Evolutionary conservation across 2,329 filamentous ascomycete species (phyloP), one percentile per base, ranked within the genome.

Genomic region (Coniella lustricola): DNA sequence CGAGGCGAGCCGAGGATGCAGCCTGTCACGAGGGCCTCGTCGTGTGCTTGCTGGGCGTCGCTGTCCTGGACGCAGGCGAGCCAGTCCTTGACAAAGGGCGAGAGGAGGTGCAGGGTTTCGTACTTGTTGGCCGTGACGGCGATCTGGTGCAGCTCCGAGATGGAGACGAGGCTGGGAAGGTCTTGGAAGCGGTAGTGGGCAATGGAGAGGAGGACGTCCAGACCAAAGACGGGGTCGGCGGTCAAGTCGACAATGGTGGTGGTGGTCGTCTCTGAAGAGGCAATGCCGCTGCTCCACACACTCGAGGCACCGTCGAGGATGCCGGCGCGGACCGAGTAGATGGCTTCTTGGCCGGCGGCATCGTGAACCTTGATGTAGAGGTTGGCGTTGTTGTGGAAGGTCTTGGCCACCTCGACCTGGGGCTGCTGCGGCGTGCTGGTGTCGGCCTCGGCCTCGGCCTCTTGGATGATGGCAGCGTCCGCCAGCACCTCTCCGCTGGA

Each of bases 141-240:
- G 21, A 59, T 38, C 13, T 38, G 44, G 38, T 55, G 54, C 18
- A 60, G 49, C n/a, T 57, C 39, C 20, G 35, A 25, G n/a, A 56
- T 36, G 3, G 48, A 37, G 3, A 46, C 53, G 8, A 50, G 52
- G 9, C 18, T 10, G 1, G 52, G 52, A 10, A 60, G 36, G 12
- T 57, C 51, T 31, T 57, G 55, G 40, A 55, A 60, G 40, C 57
- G 56, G 48, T 54, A 56, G 36, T 60, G 57, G 9, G 54, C 53
- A 16, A 60, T 53, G 2, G 56, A 57, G 22, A 60, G 53, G 18
- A 59, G 31, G 14, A 57, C 32, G 14, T 56, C 53, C 12, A 60
- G 22, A 13, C 58, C 58, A 17, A 45, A 49, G 0, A 44, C 39
- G n/a, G 56, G 18, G 18, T 55, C 50, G 1, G 42, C 21, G 3